Percentiles rank a stretch among this genome's conserved stretches.
Conservation (phyloP, 208 protist genomes). For the Trypanosoma mega region DNA sequence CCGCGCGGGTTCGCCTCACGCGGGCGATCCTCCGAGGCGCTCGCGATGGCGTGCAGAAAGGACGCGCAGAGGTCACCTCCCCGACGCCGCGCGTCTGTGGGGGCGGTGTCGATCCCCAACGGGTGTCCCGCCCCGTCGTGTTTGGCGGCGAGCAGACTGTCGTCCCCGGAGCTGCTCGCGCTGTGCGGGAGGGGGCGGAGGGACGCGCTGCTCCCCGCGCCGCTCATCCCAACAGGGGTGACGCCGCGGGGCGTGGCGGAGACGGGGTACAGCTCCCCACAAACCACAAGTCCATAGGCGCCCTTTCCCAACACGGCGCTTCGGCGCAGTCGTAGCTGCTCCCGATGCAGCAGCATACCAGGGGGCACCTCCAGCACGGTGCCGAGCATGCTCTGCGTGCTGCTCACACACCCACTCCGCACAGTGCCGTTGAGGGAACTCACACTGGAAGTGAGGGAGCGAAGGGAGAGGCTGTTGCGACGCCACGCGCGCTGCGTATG, state of each 20-base stretch:
- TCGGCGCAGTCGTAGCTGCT: constrained; percentile 29
- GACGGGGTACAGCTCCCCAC: constrained; percentile 58
- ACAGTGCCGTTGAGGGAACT: constrained; percentile 16
- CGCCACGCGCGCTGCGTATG: not conserved
- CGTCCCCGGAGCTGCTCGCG: too few relatives aligned
- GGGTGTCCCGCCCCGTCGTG: too few relatives aligned
- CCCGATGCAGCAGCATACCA: constrained; percentile 40
- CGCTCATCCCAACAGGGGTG: too few relatives aligned
- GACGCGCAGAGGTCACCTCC: too few relatives aligned
- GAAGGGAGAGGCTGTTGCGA: constrained; percentile 19
- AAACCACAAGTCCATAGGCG: constrained; percentile 59
- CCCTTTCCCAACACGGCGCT: constrained; percentile 41
- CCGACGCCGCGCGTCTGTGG: too few relatives aligned
- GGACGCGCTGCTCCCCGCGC: too few relatives aligned
- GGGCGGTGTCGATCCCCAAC: too few relatives aligned
- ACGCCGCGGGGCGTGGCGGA: not conserved
- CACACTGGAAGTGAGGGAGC: not conserved
- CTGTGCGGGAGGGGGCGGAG: not conserved
- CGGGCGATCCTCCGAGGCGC: too few relatives aligned
- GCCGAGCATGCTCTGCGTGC: constrained; percentile 40
- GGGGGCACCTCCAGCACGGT: constrained; percentile 36
- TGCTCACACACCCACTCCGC: constrained; percentile 15
- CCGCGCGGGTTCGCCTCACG: too few relatives aligned
- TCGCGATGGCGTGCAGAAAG: too few relatives aligned
- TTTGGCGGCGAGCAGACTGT: too few relatives aligned